These are phyloP conservation scores for Pseudogymnoascus sp. DNA, from an alignment of 2,329 filamentous ascomycete species.

Conservation along the genomic window DNA sequence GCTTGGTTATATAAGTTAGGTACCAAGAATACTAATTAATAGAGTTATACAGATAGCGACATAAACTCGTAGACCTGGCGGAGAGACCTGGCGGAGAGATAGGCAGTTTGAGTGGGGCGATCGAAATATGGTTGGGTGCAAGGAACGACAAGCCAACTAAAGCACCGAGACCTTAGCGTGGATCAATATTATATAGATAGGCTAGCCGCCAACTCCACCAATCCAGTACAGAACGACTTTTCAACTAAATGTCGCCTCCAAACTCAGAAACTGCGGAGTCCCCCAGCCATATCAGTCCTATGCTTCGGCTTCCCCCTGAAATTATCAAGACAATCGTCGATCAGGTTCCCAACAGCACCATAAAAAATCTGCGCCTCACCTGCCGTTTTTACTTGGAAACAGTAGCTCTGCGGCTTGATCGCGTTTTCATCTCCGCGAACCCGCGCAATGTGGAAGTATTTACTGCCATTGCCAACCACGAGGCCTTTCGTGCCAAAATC, in stretches of 20 bases:
- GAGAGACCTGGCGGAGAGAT: no score
- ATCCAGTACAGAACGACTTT: constrained; percentile 7
- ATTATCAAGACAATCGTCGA: constrained; percentile 9
- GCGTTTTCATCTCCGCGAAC: constrained; percentile 36
- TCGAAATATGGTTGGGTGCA: no score
- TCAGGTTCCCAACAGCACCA: constrained; percentile 22
- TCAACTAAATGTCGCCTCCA: neutral
- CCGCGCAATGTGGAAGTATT: constrained; percentile 33
- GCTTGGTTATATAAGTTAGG: no score
- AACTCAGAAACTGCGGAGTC: neutral
- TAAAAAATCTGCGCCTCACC: constrained; percentile 25
- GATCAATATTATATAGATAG: no score
- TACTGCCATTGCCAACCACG: constrained; percentile 31
- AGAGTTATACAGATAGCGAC: no score
- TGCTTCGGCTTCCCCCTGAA: constrained; percentile 10
- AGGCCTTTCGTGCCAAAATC: constrained; percentile 26
- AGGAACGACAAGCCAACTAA: no score
- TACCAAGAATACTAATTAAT: no score
- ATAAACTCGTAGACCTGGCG: no score
- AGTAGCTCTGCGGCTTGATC: constrained; percentile 24
- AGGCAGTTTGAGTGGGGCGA: no score
- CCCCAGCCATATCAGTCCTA: neutral
- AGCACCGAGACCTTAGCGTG: no score
- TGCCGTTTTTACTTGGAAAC: constrained; percentile 15
- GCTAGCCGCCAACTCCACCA: neutral